Conservation (phyloP, 305 asterid genomes). For the Lippia alba region DNA sequence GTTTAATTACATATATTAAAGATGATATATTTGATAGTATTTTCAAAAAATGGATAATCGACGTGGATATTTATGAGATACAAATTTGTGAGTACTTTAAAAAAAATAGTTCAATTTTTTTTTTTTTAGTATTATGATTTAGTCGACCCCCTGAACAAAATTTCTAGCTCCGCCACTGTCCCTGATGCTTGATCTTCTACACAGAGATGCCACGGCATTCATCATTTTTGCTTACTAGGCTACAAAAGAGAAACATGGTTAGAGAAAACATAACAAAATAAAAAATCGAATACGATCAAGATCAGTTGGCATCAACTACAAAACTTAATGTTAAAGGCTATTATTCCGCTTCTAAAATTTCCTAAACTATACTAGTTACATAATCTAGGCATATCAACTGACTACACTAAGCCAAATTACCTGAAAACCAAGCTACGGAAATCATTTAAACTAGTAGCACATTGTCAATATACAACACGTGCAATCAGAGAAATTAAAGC, state of each 20-base stretch:
- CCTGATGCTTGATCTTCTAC: conserved; percentile 65
- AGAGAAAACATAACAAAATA: background rate
- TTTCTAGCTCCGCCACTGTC: no score
- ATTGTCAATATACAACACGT: background rate
- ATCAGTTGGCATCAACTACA: background rate
- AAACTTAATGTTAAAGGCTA: background rate
- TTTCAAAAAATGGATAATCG: no score
- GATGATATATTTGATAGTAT: no score
- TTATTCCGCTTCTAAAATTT: background rate
- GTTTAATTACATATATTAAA: no score
- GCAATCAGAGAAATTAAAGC: background rate
- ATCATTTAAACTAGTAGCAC: conserved; percentile 7
- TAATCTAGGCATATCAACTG: background rate
- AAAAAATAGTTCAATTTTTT: no score
- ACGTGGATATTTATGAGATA: no score
- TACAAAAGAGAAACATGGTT: conserved; percentile 20
- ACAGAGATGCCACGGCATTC: conserved; percentile 61
- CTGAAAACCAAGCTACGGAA: background rate
- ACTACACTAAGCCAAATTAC: background rate
- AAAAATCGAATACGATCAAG: background rate
- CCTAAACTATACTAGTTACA: background rate
- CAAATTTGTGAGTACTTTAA: no score
- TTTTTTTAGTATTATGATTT: no score
- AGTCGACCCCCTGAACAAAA: no score
- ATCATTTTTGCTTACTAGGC: conserved; percentile 40